Percentiles rank a stretch among this genome's conserved stretches.
Conservation (phyloP, 805 yeast genomes). For the Nakazawaea populi region DNA sequence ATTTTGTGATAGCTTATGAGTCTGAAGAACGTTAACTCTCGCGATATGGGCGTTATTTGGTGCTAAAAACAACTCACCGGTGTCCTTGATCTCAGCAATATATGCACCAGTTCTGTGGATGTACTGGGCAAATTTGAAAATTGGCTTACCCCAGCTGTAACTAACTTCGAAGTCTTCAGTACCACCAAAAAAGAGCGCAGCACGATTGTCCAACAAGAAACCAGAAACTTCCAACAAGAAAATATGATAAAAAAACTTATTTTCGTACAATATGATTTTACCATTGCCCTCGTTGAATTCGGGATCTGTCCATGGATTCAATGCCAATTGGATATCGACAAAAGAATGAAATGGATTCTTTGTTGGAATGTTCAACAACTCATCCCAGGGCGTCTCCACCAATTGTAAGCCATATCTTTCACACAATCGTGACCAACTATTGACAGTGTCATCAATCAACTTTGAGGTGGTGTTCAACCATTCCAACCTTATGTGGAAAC, state of each 20-base stretch:
- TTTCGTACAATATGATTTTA: conserved; percentile 35
- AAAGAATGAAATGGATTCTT: conserved; percentile 86
- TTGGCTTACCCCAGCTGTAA: conserved; percentile 91
- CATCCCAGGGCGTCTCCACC: conserved; percentile 91
- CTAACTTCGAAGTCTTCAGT: conserved; percentile 44
- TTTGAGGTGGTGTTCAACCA: conserved; percentile 92
- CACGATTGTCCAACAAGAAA: conserved; percentile 76
- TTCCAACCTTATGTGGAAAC: conserved; percentile 85
- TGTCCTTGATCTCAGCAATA: conserved; percentile 78
- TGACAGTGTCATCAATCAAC: conserved; percentile 71
- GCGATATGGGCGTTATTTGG: conserved; percentile 84
- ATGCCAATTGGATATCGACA: conserved; percentile 56
- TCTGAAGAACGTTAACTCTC: conserved; percentile 47
- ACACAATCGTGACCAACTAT: conserved; percentile 74
- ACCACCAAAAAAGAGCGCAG: conserved; percentile 56
- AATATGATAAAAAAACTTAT: conserved; percentile 70
- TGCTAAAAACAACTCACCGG: conserved; percentile 74
- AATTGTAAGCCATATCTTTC: conserved; percentile 76
- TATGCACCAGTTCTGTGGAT: conserved; percentile 87
- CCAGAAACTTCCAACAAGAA: conserved; percentile 64
- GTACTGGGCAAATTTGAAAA: conserved; percentile 79
- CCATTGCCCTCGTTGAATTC: conserved; percentile 36
- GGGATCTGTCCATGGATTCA: conserved; percentile 66
- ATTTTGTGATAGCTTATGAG: not conserved
- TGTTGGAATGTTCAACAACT: conserved; percentile 68